Percentiles rank a stretch among this genome's conserved stretches.
Conservation (phyloP, 805 yeast genomes). For the Yamadazyma laniorum region DNA sequence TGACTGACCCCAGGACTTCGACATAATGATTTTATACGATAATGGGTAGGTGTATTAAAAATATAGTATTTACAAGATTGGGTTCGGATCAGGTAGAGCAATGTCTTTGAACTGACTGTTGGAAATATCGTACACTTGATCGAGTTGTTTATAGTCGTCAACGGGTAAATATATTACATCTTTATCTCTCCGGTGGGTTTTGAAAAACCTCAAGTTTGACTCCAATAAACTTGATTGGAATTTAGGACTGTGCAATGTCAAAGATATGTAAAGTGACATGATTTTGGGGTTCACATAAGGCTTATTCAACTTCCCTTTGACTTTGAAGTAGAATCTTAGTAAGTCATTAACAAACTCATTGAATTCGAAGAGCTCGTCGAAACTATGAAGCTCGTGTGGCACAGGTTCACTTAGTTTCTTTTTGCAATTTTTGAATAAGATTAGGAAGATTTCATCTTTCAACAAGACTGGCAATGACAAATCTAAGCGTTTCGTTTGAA, state of each 20-base stretch:
- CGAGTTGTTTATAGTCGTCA: conserved; percentile 8
- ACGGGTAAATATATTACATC: conserved; percentile 5
- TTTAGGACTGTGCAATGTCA: conserved; percentile 7
- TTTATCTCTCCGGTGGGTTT: background rate
- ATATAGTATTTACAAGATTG: background rate
- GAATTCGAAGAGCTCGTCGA: conserved; percentile 7
- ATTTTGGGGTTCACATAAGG: conserved; percentile 3
- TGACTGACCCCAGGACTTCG: background rate
- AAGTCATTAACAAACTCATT: conserved; percentile 7
- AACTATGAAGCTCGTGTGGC: conserved; percentile 1
- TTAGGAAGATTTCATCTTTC: conserved; percentile 15
- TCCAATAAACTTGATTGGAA: conserved; percentile 7
- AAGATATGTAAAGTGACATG: conserved; percentile 7
- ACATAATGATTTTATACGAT: too few species aligned
- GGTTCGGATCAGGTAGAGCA: background rate
- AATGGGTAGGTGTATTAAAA: too few species aligned
- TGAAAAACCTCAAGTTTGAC: conserved; percentile 1
- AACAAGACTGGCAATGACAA: conserved; percentile 10
- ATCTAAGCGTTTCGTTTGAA: conserved; percentile 14
- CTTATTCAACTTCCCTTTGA: background rate
- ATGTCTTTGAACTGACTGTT: conserved; percentile 1
- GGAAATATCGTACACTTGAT: conserved; percentile 4
- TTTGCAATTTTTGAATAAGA: conserved; percentile 12
- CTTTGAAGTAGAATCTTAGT: conserved; percentile 11
- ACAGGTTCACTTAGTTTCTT: conserved; percentile 3